Conservation (phyloP, 1,284 basidiomycete species). For the Cryptococcus floricola region DNA sequence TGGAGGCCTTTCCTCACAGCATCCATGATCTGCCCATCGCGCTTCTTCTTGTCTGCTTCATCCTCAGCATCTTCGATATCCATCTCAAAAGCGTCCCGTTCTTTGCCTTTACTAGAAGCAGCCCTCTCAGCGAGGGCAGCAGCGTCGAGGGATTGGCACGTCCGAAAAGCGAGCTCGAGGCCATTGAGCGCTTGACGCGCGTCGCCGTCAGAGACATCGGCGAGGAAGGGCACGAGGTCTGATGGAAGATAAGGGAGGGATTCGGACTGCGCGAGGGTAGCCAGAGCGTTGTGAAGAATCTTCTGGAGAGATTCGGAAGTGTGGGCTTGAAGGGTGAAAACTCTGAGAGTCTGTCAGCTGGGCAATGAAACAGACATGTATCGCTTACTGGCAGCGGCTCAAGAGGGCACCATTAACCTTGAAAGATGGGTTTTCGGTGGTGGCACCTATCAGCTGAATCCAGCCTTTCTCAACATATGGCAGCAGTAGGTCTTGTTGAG, state of each 20-base stretch:
- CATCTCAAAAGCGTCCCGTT: not conserved
- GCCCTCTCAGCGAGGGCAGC: conserved; percentile 13
- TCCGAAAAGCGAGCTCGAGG: conserved; percentile 50
- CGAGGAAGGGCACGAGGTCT: conserved; percentile 54
- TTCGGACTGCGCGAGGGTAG: conserved; percentile 27
- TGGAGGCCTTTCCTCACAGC: conserved; percentile 45
- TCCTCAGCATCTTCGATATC: not conserved
- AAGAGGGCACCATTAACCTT: conserved; percentile 71
- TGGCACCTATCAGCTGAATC: conserved; percentile 79
- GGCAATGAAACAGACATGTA: not conserved
- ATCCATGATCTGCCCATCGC: conserved; percentile 47
- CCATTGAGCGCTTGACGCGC: conserved; percentile 51
- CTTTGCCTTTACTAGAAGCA: conserved; percentile 8
- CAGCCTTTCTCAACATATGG: conserved; percentile 75
- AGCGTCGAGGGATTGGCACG: conserved; percentile 22
- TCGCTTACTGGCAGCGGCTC: conserved; percentile 69
- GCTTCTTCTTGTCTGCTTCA: conserved; percentile 14
- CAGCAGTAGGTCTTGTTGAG: conserved; percentile 78
- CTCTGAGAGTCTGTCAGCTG: conserved; percentile 16
- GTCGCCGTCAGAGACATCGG: conserved; percentile 52
- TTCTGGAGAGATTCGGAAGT: conserved; percentile 35
- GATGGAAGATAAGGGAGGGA: conserved; percentile 46
- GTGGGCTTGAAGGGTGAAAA: conserved; percentile 43
- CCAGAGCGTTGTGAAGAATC: conserved; percentile 43
- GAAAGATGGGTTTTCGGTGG: conserved; percentile 90